Conservation (phyloP, 768 basidiomycete species). For the Phanerochaete sordida region DNA sequence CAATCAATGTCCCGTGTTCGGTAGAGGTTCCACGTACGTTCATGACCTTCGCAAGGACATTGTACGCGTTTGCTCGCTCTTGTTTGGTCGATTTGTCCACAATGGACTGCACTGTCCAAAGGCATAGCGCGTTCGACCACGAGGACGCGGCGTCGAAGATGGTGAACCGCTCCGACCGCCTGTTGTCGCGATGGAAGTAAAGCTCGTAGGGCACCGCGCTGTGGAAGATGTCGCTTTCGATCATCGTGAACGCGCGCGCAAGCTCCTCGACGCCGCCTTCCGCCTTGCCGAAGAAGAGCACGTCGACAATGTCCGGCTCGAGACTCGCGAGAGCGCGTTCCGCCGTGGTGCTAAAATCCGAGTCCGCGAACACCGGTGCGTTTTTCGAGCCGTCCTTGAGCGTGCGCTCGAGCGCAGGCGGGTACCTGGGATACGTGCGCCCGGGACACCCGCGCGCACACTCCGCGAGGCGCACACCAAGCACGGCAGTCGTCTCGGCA, state of each 20-base stretch:
- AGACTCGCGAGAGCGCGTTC: background rate
- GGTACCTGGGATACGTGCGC: background rate
- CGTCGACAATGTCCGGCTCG: background rate
- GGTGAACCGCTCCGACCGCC: background rate
- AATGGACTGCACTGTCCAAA: background rate
- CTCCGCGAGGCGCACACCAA: background rate
- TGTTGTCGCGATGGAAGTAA: background rate
- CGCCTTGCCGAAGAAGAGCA: background rate
- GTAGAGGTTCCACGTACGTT: background rate
- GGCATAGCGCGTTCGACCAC: background rate
- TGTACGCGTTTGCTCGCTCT: background rate
- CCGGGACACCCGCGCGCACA: background rate
- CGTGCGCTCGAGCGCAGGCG: background rate
- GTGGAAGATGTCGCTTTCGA: slow-evolving; percentile 2
- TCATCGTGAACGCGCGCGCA: background rate
- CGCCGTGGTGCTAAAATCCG: background rate
- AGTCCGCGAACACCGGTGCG: background rate
- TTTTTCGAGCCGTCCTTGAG: background rate
- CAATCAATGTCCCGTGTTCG: too few species aligned
- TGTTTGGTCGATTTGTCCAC: background rate
- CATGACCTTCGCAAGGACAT: background rate
- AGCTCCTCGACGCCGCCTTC: background rate
- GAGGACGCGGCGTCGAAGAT: background rate
- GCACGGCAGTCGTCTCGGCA: background rate
- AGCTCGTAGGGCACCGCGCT: background rate